Percentiles rank a stretch among this genome's conserved stretches.
Conservation (phyloP, 257 asterid species). For the Fraxinus anomala region DNA sequence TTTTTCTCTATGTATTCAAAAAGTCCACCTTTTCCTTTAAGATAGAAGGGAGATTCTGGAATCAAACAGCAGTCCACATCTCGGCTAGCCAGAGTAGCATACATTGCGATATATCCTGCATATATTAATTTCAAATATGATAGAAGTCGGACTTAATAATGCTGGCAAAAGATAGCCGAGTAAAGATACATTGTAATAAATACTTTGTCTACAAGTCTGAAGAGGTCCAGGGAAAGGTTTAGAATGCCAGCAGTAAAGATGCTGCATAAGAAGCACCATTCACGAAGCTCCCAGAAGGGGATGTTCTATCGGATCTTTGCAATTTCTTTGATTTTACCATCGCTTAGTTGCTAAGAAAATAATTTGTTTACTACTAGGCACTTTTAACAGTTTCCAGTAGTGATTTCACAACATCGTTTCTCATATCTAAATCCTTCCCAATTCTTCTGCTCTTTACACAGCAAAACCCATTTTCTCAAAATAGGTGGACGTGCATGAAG, state of each 20-base stretch:
- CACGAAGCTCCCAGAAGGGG: slow-evolving; percentile 9
- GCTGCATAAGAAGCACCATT: slow-evolving; percentile 2
- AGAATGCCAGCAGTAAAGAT: background rate
- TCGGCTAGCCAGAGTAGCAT: slow-evolving; percentile 79
- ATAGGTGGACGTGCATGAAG: background rate
- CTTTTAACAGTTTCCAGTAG: background rate
- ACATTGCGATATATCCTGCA: slow-evolving; percentile 73
- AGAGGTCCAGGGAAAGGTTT: slow-evolving; percentile 24
- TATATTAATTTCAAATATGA: background rate
- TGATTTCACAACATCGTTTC: background rate
- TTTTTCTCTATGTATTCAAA: slow-evolving; percentile 51
- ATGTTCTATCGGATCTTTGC: background rate
- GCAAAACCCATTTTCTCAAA: background rate
- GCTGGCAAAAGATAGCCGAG: background rate
- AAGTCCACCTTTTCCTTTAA: slow-evolving; percentile 71
- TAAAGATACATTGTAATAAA: background rate
- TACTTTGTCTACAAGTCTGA: slow-evolving; percentile 17
- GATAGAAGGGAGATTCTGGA: slow-evolving; percentile 72
- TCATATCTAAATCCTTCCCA: background rate
- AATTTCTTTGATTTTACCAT: background rate
- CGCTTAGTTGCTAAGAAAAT: background rate
- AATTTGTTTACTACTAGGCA: background rate
- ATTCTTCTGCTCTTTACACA: background rate
- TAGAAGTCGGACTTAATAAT: background rate
- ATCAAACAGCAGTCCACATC: slow-evolving; percentile 82